Percentiles rank a stretch among this genome's conserved stretches.
These are phyloP conservation scores for Citrus sp. DNA, from an alignment of 345 rosid species.

Conservation along the genomic window DNA sequence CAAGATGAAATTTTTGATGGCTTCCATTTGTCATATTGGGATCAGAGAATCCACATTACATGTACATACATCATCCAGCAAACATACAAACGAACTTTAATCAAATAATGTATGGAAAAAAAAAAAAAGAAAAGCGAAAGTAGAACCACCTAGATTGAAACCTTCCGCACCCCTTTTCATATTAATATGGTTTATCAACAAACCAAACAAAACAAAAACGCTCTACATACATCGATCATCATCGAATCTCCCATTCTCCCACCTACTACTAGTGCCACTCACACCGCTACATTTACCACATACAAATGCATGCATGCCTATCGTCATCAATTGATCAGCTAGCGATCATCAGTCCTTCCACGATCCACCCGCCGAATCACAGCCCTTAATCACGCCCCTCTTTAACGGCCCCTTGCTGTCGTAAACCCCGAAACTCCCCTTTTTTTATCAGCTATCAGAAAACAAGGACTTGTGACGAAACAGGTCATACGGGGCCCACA, in stretches of 20 bases:
- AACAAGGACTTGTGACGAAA: slow-evolving; percentile 50
- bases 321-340: neutral
- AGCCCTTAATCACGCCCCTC: neutral
- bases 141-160: neutral
- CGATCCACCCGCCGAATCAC: neutral
- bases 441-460: slow-evolving; percentile 41
- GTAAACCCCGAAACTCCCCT: neutral
- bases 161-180: neutral
- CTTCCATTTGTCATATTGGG: neutral
- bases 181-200: neutral
- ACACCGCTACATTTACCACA: neutral
- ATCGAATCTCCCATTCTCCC: neutral
- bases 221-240: neutral
- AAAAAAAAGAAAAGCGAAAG: neutral
- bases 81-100: neutral
- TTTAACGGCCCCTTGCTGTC: neutral
- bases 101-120: neutral
- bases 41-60: neutral
- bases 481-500: slow-evolving; percentile 81
- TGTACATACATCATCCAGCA: neutral
- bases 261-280: neutral
- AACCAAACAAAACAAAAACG: neutral
- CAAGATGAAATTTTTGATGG: too few species aligned
- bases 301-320: neutral
- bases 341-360: neutral